These are phyloP conservation scores for Circinella minor DNA, from an alignment of 371 early-diverging fungal species.

Conservation along the genomic window DNA sequence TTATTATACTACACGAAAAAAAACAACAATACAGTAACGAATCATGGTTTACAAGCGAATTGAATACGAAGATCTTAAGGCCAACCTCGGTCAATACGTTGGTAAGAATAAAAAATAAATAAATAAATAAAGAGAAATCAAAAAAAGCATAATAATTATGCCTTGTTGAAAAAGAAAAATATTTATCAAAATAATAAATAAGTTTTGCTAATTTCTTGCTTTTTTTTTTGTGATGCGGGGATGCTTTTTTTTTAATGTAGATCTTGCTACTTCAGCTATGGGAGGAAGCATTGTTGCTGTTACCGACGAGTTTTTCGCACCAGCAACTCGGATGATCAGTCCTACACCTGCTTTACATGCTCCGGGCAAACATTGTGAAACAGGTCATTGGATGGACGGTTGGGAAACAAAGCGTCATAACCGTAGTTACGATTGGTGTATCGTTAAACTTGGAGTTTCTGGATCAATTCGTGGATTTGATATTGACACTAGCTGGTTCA, in stretches of 20 bases:
- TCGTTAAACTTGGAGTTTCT: slow-evolving; percentile 84
- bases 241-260: slow-evolving; percentile 48
- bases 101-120: slow-evolving; percentile 10
- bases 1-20: not conserved
- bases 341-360: slow-evolving; percentile 72
- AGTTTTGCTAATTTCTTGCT: not conserved
- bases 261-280: slow-evolving; percentile 75
- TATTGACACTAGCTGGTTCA: slow-evolving; percentile 87
- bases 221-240: not conserved
- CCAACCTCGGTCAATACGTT: slow-evolving; percentile 11
- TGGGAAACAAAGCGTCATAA: slow-evolving; percentile 94
- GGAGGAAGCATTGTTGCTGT: slow-evolving; percentile 78
- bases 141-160: not conserved
- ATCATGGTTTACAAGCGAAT: slow-evolving; percentile 11
- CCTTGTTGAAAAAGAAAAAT: no score
- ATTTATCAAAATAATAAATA: not conserved
- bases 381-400: slow-evolving; percentile 85
- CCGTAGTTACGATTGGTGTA: slow-evolving; percentile 81
- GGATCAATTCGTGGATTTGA: slow-evolving; percentile 86
- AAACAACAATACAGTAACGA: not conserved
- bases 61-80: slow-evolving; percentile 10
- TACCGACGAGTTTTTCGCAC: slow-evolving; percentile 91
- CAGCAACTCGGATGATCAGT: slow-evolving; percentile 78
- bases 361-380: slow-evolving; percentile 65
- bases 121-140: not conserved